Conservation (phyloP, 176 grass and related monocot genomes). For the Bolboschoenus planiculmis region DNA sequence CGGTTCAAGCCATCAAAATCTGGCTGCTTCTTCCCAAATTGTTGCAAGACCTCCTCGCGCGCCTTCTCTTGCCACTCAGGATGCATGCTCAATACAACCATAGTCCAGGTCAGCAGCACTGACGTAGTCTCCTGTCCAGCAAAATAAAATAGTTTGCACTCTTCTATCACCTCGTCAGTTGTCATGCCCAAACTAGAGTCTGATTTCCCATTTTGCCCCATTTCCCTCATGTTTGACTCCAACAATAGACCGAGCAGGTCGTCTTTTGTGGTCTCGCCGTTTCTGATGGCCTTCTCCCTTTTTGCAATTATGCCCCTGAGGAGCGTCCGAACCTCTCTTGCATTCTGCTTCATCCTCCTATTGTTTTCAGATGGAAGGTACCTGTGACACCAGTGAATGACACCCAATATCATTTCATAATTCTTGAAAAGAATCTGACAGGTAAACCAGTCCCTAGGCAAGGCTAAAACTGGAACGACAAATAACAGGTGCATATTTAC, state of each 20-base stretch:
- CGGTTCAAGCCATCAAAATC: slow-evolving; percentile 46
- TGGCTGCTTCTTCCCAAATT: slow-evolving; percentile 41
- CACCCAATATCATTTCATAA: background rate
- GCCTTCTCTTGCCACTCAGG: slow-evolving; percentile 60
- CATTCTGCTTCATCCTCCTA: slow-evolving; percentile 39
- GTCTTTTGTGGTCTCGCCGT: slow-evolving; percentile 30
- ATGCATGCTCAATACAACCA: slow-evolving; percentile 64
- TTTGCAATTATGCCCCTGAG: slow-evolving; percentile 53
- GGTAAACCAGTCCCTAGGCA: background rate
- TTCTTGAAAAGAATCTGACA: background rate
- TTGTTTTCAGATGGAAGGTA: slow-evolving; percentile 60
- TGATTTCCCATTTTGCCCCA: slow-evolving; percentile 20
- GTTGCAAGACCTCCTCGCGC: slow-evolving; percentile 68
- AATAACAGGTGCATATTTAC: background rate
- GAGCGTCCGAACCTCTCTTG: slow-evolving; percentile 28
- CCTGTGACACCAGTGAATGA: slow-evolving; percentile 25
- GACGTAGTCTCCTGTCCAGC: slow-evolving; percentile 75
- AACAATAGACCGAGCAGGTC: slow-evolving; percentile 66
- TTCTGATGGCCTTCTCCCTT: slow-evolving; percentile 34
- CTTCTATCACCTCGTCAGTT: slow-evolving; percentile 56
- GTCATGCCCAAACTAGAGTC: slow-evolving; percentile 37
- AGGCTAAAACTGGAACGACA: background rate
- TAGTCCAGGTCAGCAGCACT: slow-evolving; percentile 77
- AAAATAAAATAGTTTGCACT: slow-evolving; percentile 93
- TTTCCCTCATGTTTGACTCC: slow-evolving; percentile 49